phyloP scores from a whole-genome alignment of 2,329 filamentous ascomycete genomes.

The Colletotrichum liriopes region DNA sequence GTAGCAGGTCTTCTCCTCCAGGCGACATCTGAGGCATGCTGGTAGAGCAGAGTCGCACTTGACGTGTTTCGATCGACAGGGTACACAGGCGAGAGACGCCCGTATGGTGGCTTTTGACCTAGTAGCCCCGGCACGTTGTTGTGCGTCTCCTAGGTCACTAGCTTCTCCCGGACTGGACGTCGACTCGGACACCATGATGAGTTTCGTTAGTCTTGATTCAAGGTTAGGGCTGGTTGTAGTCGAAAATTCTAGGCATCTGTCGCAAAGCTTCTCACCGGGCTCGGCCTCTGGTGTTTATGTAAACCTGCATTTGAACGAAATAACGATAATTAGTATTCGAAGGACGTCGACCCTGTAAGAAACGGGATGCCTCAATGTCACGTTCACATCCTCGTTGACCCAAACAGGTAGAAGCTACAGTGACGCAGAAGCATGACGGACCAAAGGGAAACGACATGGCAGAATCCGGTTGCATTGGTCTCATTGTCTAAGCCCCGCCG shows the following conservation, averaged over 20 bases:
- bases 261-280: background rate
- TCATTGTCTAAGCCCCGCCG: constrained; percentile 20
- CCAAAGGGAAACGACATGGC: constrained; percentile 1
- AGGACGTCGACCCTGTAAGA: background rate
- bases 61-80: constrained; percentile 66
- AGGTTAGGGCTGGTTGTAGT: background rate
- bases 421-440: constrained; percentile 5
- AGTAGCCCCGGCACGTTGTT: constrained; percentile 33
- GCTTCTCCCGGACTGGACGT: constrained; percentile 27
- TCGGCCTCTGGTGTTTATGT: constrained; percentile 35
- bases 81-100: constrained; percentile 60
- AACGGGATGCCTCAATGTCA: constrained; percentile 31
- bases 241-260: background rate
- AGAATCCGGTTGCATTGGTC: constrained; percentile 1
- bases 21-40: constrained; percentile 62
- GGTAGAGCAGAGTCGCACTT: constrained; percentile 49
- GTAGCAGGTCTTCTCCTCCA: constrained; percentile 60
- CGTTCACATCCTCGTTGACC: constrained; percentile 7
- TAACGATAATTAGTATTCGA: background rate
- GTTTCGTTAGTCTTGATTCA: background rate
- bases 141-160: constrained; percentile 21
- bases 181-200: constrained; percentile 23
- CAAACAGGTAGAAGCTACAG: constrained; percentile 11
- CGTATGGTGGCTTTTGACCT: constrained; percentile 56
- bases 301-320: constrained; percentile 8